phyloP scores from a whole-genome alignment of 2,329 filamentous ascomycete genomes.

The Periconia sp. region DNA sequence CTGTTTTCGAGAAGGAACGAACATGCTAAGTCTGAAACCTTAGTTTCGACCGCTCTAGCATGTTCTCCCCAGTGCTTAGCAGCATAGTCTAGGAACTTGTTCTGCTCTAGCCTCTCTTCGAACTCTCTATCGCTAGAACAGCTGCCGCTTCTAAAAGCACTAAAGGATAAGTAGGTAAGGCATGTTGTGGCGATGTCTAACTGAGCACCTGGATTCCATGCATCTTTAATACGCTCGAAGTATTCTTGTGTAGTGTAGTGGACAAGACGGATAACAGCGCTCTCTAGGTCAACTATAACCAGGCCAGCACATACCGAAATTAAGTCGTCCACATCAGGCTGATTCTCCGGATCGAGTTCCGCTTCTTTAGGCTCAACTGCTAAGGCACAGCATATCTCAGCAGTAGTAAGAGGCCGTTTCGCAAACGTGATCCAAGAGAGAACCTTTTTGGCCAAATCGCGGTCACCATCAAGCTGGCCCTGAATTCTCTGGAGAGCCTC shows the following conservation, averaged over 20 bases:
- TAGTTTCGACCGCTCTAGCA: constrained; percentile 12
- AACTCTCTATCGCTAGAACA: constrained; percentile 21
- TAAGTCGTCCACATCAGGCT: constrained; percentile 13
- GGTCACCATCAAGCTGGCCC: constrained; percentile 36
- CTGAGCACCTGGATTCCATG: constrained; percentile 25
- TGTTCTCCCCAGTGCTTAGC: constrained; percentile 32
- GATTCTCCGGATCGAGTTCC: constrained; percentile 11
- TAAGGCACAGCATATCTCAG: constrained; percentile 24
- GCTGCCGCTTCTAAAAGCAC: constrained; percentile 19
- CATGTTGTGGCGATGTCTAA: constrained; percentile 27
- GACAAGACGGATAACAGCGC: constrained; percentile 26
- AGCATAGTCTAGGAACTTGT: constrained; percentile 35
- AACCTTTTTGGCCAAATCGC: constrained; percentile 41
- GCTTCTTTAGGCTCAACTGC: constrained; percentile 3
- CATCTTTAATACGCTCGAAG: constrained; percentile 26
- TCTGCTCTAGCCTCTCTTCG: constrained; percentile 16
- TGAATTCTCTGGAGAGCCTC: constrained; percentile 42
- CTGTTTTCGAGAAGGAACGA: constrained; percentile 11
- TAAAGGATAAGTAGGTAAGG: constrained; percentile 39
- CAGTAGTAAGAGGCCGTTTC: constrained; percentile 14
- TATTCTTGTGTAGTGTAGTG: constrained; percentile 29
- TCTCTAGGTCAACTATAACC: constrained; percentile 31
- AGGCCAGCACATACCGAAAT: constrained; percentile 29
- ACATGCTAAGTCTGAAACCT: constrained; percentile 11
- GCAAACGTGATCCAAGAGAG: constrained; percentile 14